phyloP scores from a whole-genome alignment of 352 stramenopile species.

The Phytopythium litorale region DNA sequence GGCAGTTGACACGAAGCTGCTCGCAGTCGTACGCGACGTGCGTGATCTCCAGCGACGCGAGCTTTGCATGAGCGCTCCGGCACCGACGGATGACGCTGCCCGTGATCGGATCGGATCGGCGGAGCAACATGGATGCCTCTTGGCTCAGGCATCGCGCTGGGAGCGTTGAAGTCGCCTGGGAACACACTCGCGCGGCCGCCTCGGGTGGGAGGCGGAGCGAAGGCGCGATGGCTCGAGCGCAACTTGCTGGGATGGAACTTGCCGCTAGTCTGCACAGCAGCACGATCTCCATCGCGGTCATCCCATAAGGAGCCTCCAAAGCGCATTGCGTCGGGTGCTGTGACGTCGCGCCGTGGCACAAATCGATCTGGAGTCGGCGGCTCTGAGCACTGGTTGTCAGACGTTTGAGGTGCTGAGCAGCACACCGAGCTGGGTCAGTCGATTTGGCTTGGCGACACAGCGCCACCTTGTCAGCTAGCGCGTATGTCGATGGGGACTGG shows the following conservation, averaged over 20 bases:
- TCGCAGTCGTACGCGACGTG: conserved; percentile 43
- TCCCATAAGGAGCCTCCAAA: conserved; percentile 36
- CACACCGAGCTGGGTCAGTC: conserved; percentile 33
- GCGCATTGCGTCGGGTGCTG: conserved; percentile 27
- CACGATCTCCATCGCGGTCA: conserved; percentile 28
- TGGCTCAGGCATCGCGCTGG: conserved; percentile 44
- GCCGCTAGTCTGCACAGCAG: conserved; percentile 30
- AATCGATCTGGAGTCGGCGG: conserved; percentile 13
- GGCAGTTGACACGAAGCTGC: conserved; percentile 40
- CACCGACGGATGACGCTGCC: conserved; percentile 26
- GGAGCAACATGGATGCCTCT: conserved; percentile 1
- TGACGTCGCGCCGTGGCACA: conserved; percentile 30
- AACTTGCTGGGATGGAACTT: conserved; percentile 28
- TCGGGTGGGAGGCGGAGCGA: conserved; percentile 26
- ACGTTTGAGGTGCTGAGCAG: conserved; percentile 13
- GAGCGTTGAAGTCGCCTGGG: conserved; percentile 20
- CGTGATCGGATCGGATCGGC: conserved; percentile 3
- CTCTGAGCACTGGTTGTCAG: conserved; percentile 10
- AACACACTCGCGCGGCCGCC: conserved; percentile 31
- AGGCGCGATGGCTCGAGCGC: conserved; percentile 24
- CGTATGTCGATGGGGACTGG: conserved; percentile 25
- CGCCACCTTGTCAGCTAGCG: conserved; percentile 26
- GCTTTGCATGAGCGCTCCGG: conserved; percentile 13
- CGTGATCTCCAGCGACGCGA: conserved; percentile 37
- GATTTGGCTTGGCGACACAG: conserved; percentile 37